Evolutionary conservation across 441 rosid species (phyloP).

Genomic region (Lepidium campestre): DNA sequence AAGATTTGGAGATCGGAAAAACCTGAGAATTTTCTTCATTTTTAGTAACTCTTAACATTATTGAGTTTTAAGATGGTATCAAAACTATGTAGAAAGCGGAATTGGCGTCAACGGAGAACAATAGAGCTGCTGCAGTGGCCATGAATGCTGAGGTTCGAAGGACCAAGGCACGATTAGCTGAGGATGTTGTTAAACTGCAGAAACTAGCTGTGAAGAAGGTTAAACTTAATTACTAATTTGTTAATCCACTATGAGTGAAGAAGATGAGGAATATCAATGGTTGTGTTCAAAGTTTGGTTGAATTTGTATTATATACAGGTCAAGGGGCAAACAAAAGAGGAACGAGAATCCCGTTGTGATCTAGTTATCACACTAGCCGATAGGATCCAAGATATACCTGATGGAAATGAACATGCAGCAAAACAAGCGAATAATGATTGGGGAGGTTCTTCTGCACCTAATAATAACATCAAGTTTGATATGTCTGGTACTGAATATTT

Average conservation of each 20-base stretch:
- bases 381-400: slow-evolving; percentile 50
- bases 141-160: slow-evolving; percentile 64
- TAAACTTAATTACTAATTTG: background rate
- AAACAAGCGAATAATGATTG: slow-evolving; percentile 40
- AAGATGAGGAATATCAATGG: background rate
- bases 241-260: background rate
- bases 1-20: background rate
- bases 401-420: slow-evolving; percentile 30
- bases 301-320: slow-evolving; percentile 28
- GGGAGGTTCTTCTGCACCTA: slow-evolving; percentile 40
- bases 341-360: slow-evolving; percentile 40
- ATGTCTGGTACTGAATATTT: slow-evolving; percentile 40
- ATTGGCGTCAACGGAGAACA: slow-evolving; percentile 38
- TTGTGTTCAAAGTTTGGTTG: background rate
- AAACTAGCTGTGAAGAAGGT: slow-evolving; percentile 58
- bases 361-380: slow-evolving; percentile 42
- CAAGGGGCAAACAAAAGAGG: slow-evolving; percentile 55
- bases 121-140: slow-evolving; percentile 54
- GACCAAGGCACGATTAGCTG: slow-evolving; percentile 47
- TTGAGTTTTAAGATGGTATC: background rate
- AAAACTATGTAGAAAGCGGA: slow-evolving; percentile 43
- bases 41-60: background rate
- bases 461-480: slow-evolving; percentile 48
- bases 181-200: slow-evolving; percentile 51
- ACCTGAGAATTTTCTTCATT: background rate